These are phyloP conservation scores for Salicornia ramosissima DNA, from an alignment of 148 eudicot species.

Conservation along the genomic window DNA sequence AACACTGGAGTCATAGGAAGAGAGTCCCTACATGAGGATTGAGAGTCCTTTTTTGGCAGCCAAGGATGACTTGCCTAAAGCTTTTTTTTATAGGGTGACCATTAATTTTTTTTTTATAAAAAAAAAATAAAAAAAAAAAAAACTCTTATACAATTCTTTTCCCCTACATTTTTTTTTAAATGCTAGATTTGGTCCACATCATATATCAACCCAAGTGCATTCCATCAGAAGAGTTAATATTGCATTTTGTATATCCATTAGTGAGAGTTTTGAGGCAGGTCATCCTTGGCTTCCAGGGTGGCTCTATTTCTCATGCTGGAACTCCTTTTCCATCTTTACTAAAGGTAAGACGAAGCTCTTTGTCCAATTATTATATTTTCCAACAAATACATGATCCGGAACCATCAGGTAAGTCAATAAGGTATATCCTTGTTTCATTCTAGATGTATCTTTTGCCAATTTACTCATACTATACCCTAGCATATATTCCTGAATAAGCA, in stretches of 20 bases:
- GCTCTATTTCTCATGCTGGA: slow-evolving; percentile 20
- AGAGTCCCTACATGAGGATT: slow-evolving; percentile 20
- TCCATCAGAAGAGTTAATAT: not conserved
- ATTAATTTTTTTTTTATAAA: slow-evolving; percentile 11
- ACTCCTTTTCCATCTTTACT: slow-evolving; percentile 5
- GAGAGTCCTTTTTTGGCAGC: slow-evolving; percentile 18
- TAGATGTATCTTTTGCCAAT: not conserved
- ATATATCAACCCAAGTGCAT: not conserved
- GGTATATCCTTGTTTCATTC: not conserved
- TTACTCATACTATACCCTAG: not conserved
- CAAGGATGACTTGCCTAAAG: slow-evolving; percentile 26
- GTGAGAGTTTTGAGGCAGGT: slow-evolving; percentile 14
- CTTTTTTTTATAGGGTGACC: slow-evolving; percentile 14
- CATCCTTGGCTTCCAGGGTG: slow-evolving; percentile 25
- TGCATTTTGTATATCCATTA: not conserved
- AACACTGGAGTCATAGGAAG: not conserved
- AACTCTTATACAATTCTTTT: not conserved
- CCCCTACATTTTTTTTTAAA: too few relatives aligned
- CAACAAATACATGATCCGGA: not conserved
- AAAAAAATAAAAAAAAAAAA: not conserved
- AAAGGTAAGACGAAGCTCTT: not conserved
- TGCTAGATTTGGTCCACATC: not conserved
- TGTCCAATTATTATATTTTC: not conserved
- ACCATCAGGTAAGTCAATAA: slow-evolving; percentile 2
- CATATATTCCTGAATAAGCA: not conserved